Base-by-base conservation (phyloP, 2,329 filamentous ascomycete genomes). In the Teratosphaeria destructans region DNA sequence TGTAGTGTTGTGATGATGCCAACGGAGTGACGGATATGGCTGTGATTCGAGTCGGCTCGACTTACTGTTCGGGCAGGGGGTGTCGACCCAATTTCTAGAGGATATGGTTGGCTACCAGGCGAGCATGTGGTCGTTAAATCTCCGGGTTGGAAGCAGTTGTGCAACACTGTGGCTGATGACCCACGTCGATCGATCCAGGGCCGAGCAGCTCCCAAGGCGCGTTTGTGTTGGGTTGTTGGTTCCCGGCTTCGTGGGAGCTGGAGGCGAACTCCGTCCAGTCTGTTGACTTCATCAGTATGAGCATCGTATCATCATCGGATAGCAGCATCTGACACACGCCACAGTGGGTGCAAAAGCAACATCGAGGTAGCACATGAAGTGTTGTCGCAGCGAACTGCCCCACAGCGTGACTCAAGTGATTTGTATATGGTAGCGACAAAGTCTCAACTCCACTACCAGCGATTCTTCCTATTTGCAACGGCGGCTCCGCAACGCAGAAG, bases 281-380 rank as follows among this genome's bases (percentile, higher is more conserved):
- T 49, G 43, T 49, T 49, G 43, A 49, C 37, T 49, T 23, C 5
- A 32, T 49, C n/a, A 19, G 43, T 49, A 8, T 19, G 19, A 8
- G 43, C 43, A 47, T 47, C 43, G 7, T 23, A 49, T 19, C 16
- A 23, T 23, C 16, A 49, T 49, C 43, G 43, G n/a, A 49, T 49
- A 49, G 43, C n/a, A 49, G 43, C 43, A n/a, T 49, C 65, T 68
- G 67, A 68, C 67, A 67, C 62, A 57, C 66, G 66, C 66, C 67
- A 65, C 62, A 61, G 59, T 62, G 57, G 27, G 43, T n/a, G 43
- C 43, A 49, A 49, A 49, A 49, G 43, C 43, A 67, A 61, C 62
- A 54, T 59, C 59, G 16, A 61, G 35, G 61, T 61, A 61, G 61
- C 62, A 64, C 63, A 62, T 57, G 62, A 63, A 49, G 43, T 49